These are phyloP conservation scores for Triticum aestivum DNA, from an alignment of 176 grass and related monocot genomes.

Conservation along the genomic window DNA sequence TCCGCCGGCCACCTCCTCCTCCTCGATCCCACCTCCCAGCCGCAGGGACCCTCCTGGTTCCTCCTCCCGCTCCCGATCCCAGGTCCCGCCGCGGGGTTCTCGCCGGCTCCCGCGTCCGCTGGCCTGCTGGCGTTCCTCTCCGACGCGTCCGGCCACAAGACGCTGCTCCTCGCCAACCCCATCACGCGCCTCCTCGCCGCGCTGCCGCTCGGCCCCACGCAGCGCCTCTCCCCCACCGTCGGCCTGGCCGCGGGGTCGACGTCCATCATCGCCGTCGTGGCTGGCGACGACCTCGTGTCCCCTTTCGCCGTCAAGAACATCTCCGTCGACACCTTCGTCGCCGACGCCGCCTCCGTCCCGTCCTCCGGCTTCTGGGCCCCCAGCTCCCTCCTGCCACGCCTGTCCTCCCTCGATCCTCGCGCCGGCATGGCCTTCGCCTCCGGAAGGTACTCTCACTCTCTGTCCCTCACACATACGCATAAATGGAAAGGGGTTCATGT, in stretches of 20 bases:
- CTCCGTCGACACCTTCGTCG: constrained; percentile 78
- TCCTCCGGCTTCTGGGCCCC: constrained; percentile 66
- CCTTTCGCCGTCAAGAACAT: constrained; percentile 98
- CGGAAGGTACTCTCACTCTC: constrained; percentile 23
- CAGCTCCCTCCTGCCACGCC: constrained; percentile 63
- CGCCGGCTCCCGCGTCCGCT: constrained; percentile 63
- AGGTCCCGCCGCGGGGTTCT: constrained; percentile 20
- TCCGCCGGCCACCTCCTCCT: constrained; percentile 40
- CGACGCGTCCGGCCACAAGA: constrained; percentile 64
- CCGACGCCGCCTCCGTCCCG: constrained; percentile 59
- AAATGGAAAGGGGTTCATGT: not conserved
- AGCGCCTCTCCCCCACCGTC: constrained; percentile 74
- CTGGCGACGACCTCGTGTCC: constrained; percentile 84
- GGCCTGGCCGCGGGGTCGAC: constrained; percentile 69
- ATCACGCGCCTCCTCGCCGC: constrained; percentile 72
- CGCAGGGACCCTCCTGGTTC: constrained; percentile 44
- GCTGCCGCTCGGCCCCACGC: constrained; percentile 59
- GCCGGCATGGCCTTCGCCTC: constrained; percentile 67
- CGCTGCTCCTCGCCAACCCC: constrained; percentile 74
- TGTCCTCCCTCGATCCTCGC: constrained; percentile 77
- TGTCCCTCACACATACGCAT: not conserved
- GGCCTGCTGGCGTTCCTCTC: constrained; percentile 85
- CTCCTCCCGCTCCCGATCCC: constrained; percentile 51
- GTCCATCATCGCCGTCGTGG: constrained; percentile 67
- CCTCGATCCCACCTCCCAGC: constrained; percentile 45